phyloP scores from a whole-genome alignment of 805 yeast species.

The Debaryomyces castellii region DNA sequence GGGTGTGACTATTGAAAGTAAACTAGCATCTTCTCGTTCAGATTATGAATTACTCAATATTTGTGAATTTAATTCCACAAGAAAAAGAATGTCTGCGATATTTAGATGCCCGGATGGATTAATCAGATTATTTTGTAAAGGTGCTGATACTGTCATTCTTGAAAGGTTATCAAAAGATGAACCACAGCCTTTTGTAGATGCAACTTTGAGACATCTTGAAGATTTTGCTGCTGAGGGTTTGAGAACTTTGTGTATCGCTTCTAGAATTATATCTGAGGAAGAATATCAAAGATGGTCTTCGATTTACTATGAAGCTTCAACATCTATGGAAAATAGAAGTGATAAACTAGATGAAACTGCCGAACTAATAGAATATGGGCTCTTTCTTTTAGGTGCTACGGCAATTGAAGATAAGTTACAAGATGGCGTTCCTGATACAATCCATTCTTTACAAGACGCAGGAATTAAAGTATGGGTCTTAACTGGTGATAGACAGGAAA shows the following conservation, averaged over 20 bases:
- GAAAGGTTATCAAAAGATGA: constrained; percentile 69
- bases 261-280: constrained; percentile 71
- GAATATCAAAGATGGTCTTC: constrained; percentile 75
- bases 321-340: constrained; percentile 72
- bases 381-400: constrained; percentile 89
- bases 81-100: constrained; percentile 96
- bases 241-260: constrained; percentile 90
- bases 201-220: constrained; percentile 84
- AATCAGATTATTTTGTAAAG: constrained; percentile 86
- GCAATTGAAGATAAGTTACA: constrained; percentile 98
- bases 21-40: constrained; percentile 45
- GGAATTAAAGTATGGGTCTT: constrained; percentile 97
- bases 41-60: constrained; percentile 79
- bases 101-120: constrained; percentile 93
- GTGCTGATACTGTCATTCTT: constrained; percentile 95
- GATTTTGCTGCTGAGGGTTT: constrained; percentile 96
- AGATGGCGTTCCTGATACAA: constrained; percentile 98
- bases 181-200: constrained; percentile 73
- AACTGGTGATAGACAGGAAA: constrained; percentile 98
- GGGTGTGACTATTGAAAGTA: constrained; percentile 62
- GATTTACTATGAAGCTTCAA: constrained; percentile 74
- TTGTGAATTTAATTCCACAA: constrained; percentile 95
- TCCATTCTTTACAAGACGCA: constrained; percentile 91
- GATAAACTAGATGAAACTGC: constrained; percentile 85
- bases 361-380: constrained; percentile 76